phyloP scores from a whole-genome alignment of 345 rosid species.

The Ailanthus altissimus region DNA sequence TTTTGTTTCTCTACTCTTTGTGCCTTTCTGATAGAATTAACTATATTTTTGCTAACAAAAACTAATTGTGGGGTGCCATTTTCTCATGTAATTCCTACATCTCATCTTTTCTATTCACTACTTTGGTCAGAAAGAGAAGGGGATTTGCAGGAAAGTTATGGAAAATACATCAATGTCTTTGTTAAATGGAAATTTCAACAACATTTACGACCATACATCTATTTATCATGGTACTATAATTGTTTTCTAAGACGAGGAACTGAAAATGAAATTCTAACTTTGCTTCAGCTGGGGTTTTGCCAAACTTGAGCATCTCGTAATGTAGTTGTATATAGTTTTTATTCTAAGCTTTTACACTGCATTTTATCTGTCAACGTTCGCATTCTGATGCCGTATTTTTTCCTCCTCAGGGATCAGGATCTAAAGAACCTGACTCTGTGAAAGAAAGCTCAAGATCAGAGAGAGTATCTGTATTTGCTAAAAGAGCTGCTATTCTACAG shows the following conservation, averaged over 20 bases:
- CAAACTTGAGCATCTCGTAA: background rate
- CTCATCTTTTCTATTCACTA: background rate
- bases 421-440: constrained; percentile 64
- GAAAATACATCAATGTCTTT: too few relatives aligned
- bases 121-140: background rate
- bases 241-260: background rate
- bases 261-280: background rate
- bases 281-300: background rate
- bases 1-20: background rate
- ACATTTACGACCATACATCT: background rate
- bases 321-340: background rate
- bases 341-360: background rate
- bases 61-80: background rate
- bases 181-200: background rate
- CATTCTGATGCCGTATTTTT: background rate
- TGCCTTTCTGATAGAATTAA: background rate
- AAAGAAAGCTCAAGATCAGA: constrained; percentile 79
- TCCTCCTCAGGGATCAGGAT: constrained; percentile 53
- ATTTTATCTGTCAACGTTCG: background rate
- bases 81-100: background rate
- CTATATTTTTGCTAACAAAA: background rate
- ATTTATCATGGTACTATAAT: background rate
- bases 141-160: background rate
- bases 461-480: constrained; percentile 62
- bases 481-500: constrained; percentile 58